Evolutionary conservation across 208 protist species (phyloP).

Genomic region (Wallacemonas sp.): DNA sequence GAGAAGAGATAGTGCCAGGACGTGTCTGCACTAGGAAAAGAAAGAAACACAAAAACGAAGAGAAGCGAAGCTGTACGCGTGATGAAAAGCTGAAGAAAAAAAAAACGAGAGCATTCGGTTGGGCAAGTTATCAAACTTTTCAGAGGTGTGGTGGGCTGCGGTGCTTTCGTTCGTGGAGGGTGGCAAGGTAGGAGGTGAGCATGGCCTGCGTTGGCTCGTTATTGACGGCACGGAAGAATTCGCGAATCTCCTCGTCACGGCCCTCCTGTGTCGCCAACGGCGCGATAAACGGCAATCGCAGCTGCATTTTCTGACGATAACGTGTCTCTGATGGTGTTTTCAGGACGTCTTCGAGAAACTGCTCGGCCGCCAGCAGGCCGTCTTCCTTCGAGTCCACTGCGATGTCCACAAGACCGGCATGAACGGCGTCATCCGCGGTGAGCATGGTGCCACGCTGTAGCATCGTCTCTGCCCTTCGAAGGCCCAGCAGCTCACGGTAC

Average conservation of each 20-base stretch:
- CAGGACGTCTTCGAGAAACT: slow-evolving; percentile 13
- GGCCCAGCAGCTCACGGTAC: slow-evolving; percentile 29
- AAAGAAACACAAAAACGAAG: neutral
- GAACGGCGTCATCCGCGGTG: slow-evolving; percentile 22
- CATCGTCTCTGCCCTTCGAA: slow-evolving; percentile 28
- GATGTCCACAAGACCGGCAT: slow-evolving; percentile 42
- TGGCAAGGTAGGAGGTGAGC: neutral
- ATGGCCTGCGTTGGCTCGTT: neutral
- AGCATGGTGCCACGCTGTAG: slow-evolving; percentile 31
- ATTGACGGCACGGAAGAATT: neutral
- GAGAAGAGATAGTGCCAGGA: too few species aligned
- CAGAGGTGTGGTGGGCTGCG: neutral
- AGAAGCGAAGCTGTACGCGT: too few species aligned
- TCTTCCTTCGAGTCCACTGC: slow-evolving; percentile 27
- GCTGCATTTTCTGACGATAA: slow-evolving; percentile 13
- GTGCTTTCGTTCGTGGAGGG: neutral
- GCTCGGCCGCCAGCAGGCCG: slow-evolving; percentile 20
- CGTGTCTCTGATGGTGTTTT: slow-evolving; percentile 11
- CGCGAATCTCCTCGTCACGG: slow-evolving; percentile 1
- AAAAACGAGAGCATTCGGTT: neutral
- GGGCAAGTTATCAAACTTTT: too few species aligned
- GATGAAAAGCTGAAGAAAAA: too few species aligned
- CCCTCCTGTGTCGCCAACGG: neutral
- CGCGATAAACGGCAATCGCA: slow-evolving; percentile 3
- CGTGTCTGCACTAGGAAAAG: too few species aligned